Percentiles rank a stretch among this genome's conserved stretches.
These are phyloP conservation scores for Salix purpurea DNA, from an alignment of 345 rosid species.

Conservation along the genomic window DNA sequence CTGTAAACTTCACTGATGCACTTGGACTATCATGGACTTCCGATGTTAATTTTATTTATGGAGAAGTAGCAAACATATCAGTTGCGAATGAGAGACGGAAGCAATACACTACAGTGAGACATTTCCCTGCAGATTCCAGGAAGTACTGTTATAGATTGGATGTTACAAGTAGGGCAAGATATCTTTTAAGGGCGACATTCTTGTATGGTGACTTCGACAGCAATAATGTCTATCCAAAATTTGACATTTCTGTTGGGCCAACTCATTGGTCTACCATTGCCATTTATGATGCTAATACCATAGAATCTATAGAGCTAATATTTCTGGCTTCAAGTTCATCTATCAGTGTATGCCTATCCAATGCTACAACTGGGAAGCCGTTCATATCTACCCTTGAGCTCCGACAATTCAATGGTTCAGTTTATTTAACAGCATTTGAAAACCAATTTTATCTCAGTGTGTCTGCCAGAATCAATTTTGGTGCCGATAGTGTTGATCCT, in stretches of 20 bases:
- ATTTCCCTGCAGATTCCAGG: constrained; percentile 88
- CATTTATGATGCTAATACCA: constrained; percentile 64
- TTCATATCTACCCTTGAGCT: constrained; percentile 98
- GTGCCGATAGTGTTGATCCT: constrained; percentile 76
- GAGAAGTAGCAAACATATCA: constrained; percentile 60
- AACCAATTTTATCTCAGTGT: constrained; percentile 64
- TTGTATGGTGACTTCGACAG: constrained; percentile 84
- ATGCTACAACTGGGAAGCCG: constrained; percentile 95
- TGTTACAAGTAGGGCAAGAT: constrained; percentile 69
- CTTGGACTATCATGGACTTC: constrained; percentile 81
- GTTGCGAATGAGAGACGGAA: constrained; percentile 57
- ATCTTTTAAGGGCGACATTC: constrained; percentile 92
- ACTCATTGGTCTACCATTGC: constrained; percentile 91
- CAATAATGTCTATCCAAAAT: constrained; percentile 88
- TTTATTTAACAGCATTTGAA: constrained; percentile 59
- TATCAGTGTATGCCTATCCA: constrained; percentile 80
- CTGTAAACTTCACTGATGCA: constrained; percentile 60
- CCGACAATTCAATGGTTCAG: constrained; percentile 85
- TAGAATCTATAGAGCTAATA: constrained; percentile 71
- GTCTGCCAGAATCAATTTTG: constrained; percentile 92
- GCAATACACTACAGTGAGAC: constrained; percentile 72
- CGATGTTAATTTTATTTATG: constrained; percentile 56
- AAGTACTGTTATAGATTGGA: constrained; percentile 82
- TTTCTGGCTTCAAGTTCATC: constrained; percentile 71
- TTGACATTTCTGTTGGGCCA: constrained; percentile 83